Percentiles rank a stretch among this genome's conserved stretches.
Evolutionary conservation across 805 yeast species (phyloP).

Genomic region (Kazachstania psychrophila): DNA sequence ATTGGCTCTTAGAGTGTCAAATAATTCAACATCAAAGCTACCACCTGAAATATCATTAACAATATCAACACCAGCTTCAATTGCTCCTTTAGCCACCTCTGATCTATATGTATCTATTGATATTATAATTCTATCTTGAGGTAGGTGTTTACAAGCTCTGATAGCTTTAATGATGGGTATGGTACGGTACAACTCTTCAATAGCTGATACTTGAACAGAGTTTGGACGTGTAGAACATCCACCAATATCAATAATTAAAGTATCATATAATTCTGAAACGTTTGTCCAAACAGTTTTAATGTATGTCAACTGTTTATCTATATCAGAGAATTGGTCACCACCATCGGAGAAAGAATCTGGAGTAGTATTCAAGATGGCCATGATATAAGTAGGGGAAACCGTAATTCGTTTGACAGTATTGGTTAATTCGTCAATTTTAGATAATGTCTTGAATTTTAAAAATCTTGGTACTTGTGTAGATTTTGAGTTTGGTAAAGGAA

Average conservation of each 20-base stretch:
- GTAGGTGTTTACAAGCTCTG: constrained; percentile 34
- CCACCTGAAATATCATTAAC: constrained; percentile 90
- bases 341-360: constrained; percentile 97
- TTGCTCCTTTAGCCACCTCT: constrained; percentile 58
- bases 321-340: constrained; percentile 34
- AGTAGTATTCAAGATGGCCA: constrained; percentile 85
- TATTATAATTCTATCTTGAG: constrained; percentile 39
- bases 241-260: constrained; percentile 71
- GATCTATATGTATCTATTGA: constrained; percentile 87
- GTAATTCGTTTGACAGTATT: constrained; percentile 29
- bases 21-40: constrained; percentile 54
- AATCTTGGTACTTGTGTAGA: constrained; percentile 13
- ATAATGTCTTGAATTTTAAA: constrained; percentile 20
- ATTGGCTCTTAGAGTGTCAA: constrained; percentile 54
- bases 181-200: constrained; percentile 65
- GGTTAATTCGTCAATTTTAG: constrained; percentile 39
- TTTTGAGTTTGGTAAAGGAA: constrained; percentile 34
- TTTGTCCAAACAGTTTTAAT: constrained; percentile 42
- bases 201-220: constrained; percentile 46
- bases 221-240: constrained; percentile 94
- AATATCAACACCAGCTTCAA: constrained; percentile 77
- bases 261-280: constrained; percentile 42
- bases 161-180: constrained; percentile 60
- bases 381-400: constrained; percentile 44
- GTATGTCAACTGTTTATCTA: constrained; percentile 35